A percentile compares a stretch with the other conserved stretches of the same genome.
These are phyloP conservation scores for Citrullus amarus DNA, from an alignment of 306 rosid species.

Conservation along the genomic window DNA sequence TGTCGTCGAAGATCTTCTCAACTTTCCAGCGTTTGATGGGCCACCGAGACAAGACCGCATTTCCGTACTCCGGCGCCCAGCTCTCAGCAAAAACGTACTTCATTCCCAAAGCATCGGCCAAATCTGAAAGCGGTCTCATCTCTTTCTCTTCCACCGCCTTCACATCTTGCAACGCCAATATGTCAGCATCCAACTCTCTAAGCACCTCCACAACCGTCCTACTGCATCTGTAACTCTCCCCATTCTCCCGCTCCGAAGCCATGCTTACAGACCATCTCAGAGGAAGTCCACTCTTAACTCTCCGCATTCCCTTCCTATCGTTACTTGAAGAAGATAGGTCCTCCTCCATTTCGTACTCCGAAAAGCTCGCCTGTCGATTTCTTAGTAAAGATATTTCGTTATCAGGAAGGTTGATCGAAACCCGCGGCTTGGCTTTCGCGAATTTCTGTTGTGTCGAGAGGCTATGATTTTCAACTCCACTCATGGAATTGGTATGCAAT, in stretches of 20 bases:
- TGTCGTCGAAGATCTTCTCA: constrained; percentile 55
- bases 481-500: constrained; percentile 21
- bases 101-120: constrained; percentile 75
- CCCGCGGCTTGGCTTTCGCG: constrained; percentile 47
- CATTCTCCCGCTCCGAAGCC: constrained; percentile 1
- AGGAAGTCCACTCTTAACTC: constrained; percentile 21
- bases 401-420: constrained; percentile 82
- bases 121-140: constrained; percentile 87
- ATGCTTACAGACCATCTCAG: constrained; percentile 19
- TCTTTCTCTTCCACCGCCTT: constrained; percentile 91
- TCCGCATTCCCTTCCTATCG: not conserved
- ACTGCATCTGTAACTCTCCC: constrained; percentile 13
- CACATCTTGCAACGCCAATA: constrained; percentile 87
- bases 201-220: constrained; percentile 61
- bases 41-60: constrained; percentile 81
- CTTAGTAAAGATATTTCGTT: constrained; percentile 71
- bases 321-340: constrained; percentile 11
- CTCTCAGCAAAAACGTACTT: constrained; percentile 82
- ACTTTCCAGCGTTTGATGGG: constrained; percentile 64
- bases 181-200: constrained; percentile 73
- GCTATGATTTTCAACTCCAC: not conserved
- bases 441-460: constrained; percentile 9
- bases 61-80: constrained; percentile 97
- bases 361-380: constrained; percentile 50
- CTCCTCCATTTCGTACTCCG: constrained; percentile 31